A percentile compares a stretch with the other conserved stretches of the same genome.
Conservation (phyloP, 306 rosid species). For the Begonia masoniana region DNA sequence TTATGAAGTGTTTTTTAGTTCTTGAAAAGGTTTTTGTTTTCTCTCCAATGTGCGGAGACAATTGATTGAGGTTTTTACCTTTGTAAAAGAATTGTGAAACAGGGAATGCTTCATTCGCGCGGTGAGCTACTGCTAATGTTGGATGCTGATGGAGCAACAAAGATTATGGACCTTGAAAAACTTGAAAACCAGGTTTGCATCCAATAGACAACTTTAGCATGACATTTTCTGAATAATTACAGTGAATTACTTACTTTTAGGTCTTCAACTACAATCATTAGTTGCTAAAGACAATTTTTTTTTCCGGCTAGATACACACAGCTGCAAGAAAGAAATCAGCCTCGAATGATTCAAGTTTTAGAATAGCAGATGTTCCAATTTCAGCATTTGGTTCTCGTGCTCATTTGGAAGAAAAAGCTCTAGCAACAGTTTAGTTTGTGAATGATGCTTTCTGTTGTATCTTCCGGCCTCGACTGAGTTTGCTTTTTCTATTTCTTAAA, state of each 20-base stretch:
- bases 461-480: not conserved
- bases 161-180: conserved; percentile 74
- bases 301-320: conserved; percentile 42
- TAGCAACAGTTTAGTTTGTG: conserved; percentile 65
- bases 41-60: conserved; percentile 3
- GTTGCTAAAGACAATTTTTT: conserved; percentile 10
- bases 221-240: not conserved
- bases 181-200: conserved; percentile 70
- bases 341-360: conserved; percentile 32
- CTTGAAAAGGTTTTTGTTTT: too few relatives aligned
- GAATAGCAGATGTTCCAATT: conserved; percentile 65
- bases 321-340: conserved; percentile 34
- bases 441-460: conserved; percentile 1
- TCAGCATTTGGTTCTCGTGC: conserved; percentile 95
- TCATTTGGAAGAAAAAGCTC: conserved; percentile 87
- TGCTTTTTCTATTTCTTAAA: conserved; percentile 13
- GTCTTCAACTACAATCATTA: not conserved
- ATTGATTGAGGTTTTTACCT: conserved; percentile 58
- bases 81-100: conserved; percentile 75
- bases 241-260: not conserved
- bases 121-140: conserved; percentile 93
- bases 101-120: conserved; percentile 98
- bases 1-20: too few relatives aligned
- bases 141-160: conserved; percentile 99
- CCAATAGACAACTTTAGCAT: too few relatives aligned